Evolutionary conservation across 805 yeast genomes (phyloP), one percentile per base, ranked within the genome.

Genomic region (Saccharomycopsis malanga): DNA sequence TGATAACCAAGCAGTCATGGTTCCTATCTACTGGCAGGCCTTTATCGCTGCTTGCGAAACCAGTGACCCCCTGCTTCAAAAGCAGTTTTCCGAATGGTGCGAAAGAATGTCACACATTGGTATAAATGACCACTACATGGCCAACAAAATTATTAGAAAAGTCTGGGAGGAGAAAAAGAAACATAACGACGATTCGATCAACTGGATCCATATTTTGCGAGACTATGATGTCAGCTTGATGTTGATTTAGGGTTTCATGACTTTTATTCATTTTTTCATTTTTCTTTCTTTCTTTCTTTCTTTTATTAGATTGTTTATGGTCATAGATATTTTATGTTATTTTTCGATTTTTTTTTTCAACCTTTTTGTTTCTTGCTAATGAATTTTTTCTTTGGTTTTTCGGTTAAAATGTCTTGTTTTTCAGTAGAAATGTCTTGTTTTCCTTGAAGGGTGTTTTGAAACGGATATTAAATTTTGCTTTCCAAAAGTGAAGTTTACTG

Each of bases 21-120:
- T 82, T 30, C 95, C 96, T 3, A 66, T 86, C 29, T 79, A 86
- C 56, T 87, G 95, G 93, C 91, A 84, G 58, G 94, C 93, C 0
- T 87, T 87, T 55, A 81, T 87, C 38, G 88, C 91, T 1, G 95
- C 94, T 0, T 82, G 93, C 57, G 55, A 52, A 32, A 41, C 88
- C 9, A 73, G 76, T 50, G 76, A 81, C 4, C 56, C 62, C 1
- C 69, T 68, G 30, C 62, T 81, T 32, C 91, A 84, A 54, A 64
- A 71, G 50, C 81, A 87, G 36, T 86, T 77, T 64, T 80, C 77
- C 57, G 68, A 71, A 49, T 87, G 95, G 94, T 48, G 43, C 24
- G 39, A 45, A 27, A 32, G 38, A 21, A 37, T 51, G 37, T 29
- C 46, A 3, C 27, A 81, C 80, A 9, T 25, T 18, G 45, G 54